Evolutionary conservation across 1,284 basidiomycete species (phyloP).

Genomic region (Puccinia triticina): DNA sequence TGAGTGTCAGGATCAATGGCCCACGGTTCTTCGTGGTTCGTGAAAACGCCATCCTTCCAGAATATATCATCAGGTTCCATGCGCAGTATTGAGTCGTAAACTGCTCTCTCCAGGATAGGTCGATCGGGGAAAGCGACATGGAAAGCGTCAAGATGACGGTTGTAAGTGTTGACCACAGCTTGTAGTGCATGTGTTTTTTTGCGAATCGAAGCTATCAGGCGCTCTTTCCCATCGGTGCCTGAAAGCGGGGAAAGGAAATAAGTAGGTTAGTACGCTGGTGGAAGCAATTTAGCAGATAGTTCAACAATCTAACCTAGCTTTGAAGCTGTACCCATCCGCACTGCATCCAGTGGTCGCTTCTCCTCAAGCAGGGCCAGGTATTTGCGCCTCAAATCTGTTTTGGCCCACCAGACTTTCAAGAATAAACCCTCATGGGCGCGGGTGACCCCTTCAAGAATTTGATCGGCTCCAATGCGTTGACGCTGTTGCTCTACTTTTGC

Average conservation of each 20-base stretch:
- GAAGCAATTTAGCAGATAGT: not conserved
- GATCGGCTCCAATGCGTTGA: not conserved
- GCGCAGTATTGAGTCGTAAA: not conserved
- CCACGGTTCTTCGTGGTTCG: constrained; percentile 16
- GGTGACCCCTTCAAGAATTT: not conserved
- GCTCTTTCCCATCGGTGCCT: constrained; percentile 28
- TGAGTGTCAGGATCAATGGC: constrained; percentile 27
- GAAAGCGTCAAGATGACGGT: not conserved
- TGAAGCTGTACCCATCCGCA: not conserved
- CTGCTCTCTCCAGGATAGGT: not conserved
- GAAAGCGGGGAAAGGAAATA: not conserved
- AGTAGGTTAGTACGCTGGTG: not conserved
- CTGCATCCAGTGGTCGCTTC: constrained; percentile 1
- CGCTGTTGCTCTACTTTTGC: not conserved
- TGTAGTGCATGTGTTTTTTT: not conserved
- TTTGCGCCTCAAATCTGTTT: constrained; percentile 6
- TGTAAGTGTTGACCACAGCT: constrained; percentile 1
- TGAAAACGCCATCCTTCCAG: constrained; percentile 21
- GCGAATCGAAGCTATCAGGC: not conserved
- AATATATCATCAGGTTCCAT: constrained; percentile 17
- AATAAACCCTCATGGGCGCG: not conserved
- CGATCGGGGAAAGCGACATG: not conserved
- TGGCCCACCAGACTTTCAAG: constrained; percentile 28
- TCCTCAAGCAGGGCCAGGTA: not conserved
- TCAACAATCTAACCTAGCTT: constrained; percentile 24